Evolutionary conservation across 23 red algal species (phyloP).

Genomic region (Agarophyton chilense): DNA sequence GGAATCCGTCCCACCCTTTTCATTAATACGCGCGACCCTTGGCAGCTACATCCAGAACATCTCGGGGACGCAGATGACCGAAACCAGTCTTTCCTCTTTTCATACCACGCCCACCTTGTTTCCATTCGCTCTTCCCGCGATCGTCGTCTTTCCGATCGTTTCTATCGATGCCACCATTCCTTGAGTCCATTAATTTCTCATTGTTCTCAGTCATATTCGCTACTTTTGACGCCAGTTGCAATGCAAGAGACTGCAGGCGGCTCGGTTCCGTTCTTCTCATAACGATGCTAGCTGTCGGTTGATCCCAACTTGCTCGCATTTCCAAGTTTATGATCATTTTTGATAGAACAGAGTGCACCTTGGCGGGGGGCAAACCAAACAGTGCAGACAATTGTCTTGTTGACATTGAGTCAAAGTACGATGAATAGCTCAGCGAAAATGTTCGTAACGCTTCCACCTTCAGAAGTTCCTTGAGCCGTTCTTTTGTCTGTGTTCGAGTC

Average conservation of each 20-base stretch:
- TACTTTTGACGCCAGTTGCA: slow-evolving; percentile 79
- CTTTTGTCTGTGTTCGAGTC: slow-evolving; percentile 40
- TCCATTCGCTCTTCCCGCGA: slow-evolving; percentile 67
- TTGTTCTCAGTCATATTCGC: slow-evolving; percentile 85
- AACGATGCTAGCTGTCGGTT: slow-evolving; percentile 88
- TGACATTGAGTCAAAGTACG: slow-evolving; percentile 85
- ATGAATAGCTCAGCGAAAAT: slow-evolving; percentile 91
- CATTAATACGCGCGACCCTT: slow-evolving; percentile 12
- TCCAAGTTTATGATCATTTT: slow-evolving; percentile 98
- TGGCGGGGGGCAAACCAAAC: slow-evolving; percentile 82
- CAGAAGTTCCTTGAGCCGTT: slow-evolving; percentile 72
- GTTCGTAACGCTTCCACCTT: slow-evolving; percentile 87
- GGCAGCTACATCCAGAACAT: background rate
- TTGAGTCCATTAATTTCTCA: slow-evolving; percentile 86
- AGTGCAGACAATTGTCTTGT: slow-evolving; percentile 55
- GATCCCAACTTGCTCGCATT: slow-evolving; percentile 88
- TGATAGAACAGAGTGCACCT: slow-evolving; percentile 87
- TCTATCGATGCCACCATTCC: slow-evolving; percentile 63
- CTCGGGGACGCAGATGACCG: background rate
- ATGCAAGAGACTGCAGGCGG: slow-evolving; percentile 85
- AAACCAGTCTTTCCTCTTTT: slow-evolving; percentile 22
- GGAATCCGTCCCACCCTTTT: background rate
- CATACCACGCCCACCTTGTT: slow-evolving; percentile 53
- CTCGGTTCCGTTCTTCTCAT: slow-evolving; percentile 87
- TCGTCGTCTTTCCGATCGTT: slow-evolving; percentile 64